Percentiles rank a stretch among this genome's conserved stretches.
These are phyloP conservation scores for Monoraphidium neglectum DNA, from an alignment of 139 green algal species.

Conservation along the genomic window DNA sequence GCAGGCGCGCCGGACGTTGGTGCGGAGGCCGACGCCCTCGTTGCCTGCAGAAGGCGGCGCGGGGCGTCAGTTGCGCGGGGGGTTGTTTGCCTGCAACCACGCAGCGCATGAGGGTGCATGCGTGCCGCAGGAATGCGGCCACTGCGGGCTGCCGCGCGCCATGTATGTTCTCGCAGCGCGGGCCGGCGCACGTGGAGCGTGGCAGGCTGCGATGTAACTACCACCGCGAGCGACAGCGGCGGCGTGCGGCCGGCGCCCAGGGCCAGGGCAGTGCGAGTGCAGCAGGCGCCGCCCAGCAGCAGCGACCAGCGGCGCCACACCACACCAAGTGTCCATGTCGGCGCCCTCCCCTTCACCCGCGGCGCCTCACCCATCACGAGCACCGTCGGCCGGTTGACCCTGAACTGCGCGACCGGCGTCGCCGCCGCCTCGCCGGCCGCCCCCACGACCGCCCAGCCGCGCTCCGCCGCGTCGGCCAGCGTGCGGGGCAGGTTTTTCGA, in stretches of 20 bases:
- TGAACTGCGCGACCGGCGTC: conserved; percentile 32
- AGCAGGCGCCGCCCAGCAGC: not conserved
- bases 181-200: too few species aligned
- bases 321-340: too few species aligned
- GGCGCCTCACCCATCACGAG: conserved; percentile 79
- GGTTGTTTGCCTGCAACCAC: too few species aligned
- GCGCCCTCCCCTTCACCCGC: too few species aligned
- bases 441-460: conserved; percentile 82
- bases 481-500: conserved; percentile 72
- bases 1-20: conserved; percentile 73
- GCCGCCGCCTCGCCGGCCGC: conserved; percentile 58
- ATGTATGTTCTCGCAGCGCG: too few species aligned
- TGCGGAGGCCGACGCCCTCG: conserved; percentile 80
- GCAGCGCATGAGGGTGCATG: too few species aligned
- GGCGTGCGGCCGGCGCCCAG: not conserved
- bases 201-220: too few species aligned
- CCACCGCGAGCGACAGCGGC: not conserved
- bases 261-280: not conserved
- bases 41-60: conserved; percentile 73
- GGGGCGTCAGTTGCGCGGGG: too few species aligned
- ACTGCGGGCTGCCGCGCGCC: too few species aligned
- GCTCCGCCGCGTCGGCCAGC: conserved; percentile 59
- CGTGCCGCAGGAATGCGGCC: too few species aligned
- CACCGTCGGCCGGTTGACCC: conserved; percentile 65
- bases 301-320: not conserved